phyloP scores from a whole-genome alignment of 1,284 basidiomycete species.

The Vanrija humicola region DNA sequence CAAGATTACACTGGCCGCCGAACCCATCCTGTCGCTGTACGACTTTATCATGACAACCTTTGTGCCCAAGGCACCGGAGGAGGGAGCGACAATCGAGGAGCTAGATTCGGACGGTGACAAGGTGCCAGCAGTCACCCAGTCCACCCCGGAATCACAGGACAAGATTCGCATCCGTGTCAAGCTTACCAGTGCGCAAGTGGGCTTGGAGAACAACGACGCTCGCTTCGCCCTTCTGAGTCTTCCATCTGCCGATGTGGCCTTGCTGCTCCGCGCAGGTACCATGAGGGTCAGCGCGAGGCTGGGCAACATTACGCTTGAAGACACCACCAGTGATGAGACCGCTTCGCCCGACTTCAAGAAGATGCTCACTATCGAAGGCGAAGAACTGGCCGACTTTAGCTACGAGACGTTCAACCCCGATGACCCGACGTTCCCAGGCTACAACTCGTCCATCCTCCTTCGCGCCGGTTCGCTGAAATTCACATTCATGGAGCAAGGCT shows the following conservation, averaged over 20 bases:
- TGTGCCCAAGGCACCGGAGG: slow-evolving; percentile 55
- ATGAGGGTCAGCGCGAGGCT: slow-evolving; percentile 79
- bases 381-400: slow-evolving; percentile 90
- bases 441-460: slow-evolving; percentile 82
- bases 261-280: slow-evolving; percentile 70
- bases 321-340: slow-evolving; percentile 65
- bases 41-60: slow-evolving; percentile 99
- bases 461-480: slow-evolving; percentile 88
- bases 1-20: slow-evolving; percentile 82
- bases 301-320: slow-evolving; percentile 78
- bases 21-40: slow-evolving; percentile 86
- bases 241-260: slow-evolving; percentile 83
- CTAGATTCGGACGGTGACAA: slow-evolving; percentile 7
- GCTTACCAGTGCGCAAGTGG: slow-evolving; percentile 83
- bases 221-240: slow-evolving; percentile 82
- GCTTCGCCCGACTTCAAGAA: slow-evolving; percentile 69
- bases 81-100: slow-evolving; percentile 17
- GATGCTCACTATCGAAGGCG: slow-evolving; percentile 89
- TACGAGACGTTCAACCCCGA: slow-evolving; percentile 83
- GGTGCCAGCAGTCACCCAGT: too few relatives aligned
- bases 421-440: slow-evolving; percentile 63
- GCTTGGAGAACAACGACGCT: slow-evolving; percentile 71
- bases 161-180: slow-evolving; percentile 83
- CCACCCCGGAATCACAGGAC: slow-evolving; percentile 39
- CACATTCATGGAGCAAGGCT: slow-evolving; percentile 80